Percentiles rank a stretch among this genome's conserved stretches.
Conservation (phyloP, 306 rosid genomes). For the Senna siamea region DNA sequence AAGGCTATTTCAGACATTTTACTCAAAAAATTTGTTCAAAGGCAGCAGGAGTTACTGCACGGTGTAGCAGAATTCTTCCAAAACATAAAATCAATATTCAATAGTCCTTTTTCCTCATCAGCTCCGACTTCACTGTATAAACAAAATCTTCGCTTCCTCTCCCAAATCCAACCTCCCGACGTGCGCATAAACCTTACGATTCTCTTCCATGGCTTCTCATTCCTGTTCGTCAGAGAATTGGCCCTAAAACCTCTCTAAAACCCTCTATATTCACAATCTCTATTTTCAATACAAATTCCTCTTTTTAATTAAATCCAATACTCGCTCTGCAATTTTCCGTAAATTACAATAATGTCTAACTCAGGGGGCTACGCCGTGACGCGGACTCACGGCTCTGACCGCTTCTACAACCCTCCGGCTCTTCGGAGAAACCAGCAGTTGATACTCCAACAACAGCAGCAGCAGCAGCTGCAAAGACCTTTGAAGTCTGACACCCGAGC, state of each 20-base stretch:
- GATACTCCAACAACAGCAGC: constrained; percentile 25
- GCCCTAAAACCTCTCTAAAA: constrained; percentile 40
- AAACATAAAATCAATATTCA: not conserved
- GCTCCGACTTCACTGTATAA: not conserved
- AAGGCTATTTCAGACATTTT: constrained; percentile 1
- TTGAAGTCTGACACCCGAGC: constrained; percentile 31
- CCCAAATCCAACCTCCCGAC: constrained; percentile 6
- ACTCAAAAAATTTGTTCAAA: not conserved
- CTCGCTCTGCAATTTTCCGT: constrained; percentile 14
- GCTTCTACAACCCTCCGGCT: constrained; percentile 38
- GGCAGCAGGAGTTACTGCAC: not conserved
- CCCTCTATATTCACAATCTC: not conserved
- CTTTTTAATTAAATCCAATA: not conserved
- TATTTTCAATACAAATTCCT: not conserved
- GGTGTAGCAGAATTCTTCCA: not conserved
- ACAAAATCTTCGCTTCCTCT: constrained; percentile 1
- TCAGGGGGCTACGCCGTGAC: constrained; percentile 31
- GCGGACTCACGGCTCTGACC: constrained; percentile 33
- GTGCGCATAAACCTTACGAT: not conserved
- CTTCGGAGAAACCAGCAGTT: constrained; percentile 31
- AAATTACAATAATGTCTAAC: constrained; percentile 44
- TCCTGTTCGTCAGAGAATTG: not conserved
- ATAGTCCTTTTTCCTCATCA: not conserved
- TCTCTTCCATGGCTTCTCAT: not conserved
- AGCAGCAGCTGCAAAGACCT: constrained; percentile 21